These are phyloP conservation scores for Eucalyptus pauciflora DNA, from an alignment of 345 rosid genomes.

Conservation along the genomic window DNA sequence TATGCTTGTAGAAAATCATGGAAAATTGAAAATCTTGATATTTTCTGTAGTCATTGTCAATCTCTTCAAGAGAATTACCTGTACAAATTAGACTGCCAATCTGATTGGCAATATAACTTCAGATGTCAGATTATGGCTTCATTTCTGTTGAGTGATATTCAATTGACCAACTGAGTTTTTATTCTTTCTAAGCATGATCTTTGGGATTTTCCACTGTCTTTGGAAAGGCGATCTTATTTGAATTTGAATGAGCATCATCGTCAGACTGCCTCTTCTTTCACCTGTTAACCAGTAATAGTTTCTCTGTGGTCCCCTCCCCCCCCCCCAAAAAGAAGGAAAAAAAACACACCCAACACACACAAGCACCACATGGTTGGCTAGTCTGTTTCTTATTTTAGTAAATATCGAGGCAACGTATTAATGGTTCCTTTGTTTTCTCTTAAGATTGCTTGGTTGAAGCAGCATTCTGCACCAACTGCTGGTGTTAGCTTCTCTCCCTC, in stretches of 20 bases:
- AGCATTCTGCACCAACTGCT: conserved; percentile 95
- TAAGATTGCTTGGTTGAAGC: conserved; percentile 93
- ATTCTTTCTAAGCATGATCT: background rate
- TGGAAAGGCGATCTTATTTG: background rate
- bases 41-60: background rate
- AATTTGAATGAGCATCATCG: background rate
- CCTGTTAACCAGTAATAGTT: background rate
- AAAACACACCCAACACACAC: background rate
- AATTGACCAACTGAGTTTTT: background rate
- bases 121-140: background rate
- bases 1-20: background rate
- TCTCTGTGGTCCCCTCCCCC: background rate
- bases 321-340: background rate
- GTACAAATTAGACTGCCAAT: background rate
- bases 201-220: background rate
- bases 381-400: background rate
- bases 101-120: background rate
- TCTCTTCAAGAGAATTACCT: background rate
- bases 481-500: conserved; percentile 96
- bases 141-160: background rate
- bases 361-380: background rate
- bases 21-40: background rate
- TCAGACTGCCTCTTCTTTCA: background rate
- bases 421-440: background rate
- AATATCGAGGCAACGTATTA: background rate